Conservation (phyloP, 805 yeast species). For the Alloascoidea africana region DNA sequence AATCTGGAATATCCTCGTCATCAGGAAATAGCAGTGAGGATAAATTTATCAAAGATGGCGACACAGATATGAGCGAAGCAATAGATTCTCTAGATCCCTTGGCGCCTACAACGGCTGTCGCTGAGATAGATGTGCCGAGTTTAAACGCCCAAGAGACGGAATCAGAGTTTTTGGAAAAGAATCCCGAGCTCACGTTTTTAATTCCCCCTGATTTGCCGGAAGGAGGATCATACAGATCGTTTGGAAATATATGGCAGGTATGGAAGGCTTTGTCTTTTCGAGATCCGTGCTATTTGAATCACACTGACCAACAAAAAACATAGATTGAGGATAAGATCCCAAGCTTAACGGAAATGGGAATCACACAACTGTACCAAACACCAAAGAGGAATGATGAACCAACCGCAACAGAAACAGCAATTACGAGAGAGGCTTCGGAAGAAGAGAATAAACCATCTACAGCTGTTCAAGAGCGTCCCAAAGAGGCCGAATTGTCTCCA, state of each 20-base stretch:
- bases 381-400: constrained; percentile 9
- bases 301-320: too few relatives aligned
- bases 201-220: constrained; percentile 51
- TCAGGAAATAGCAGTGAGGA: too few relatives aligned
- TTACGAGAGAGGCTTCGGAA: constrained; percentile 3
- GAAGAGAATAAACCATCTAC: constrained; percentile 9
- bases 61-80: too few relatives aligned
- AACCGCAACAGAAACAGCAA: neutral
- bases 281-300: too few relatives aligned
- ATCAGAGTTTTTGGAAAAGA: too few relatives aligned
- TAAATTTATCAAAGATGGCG: too few relatives aligned
- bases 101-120: constrained; percentile 15
- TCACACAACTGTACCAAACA: constrained; percentile 49
- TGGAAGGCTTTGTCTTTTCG: too few relatives aligned
- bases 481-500: constrained; percentile 25
- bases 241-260: constrained; percentile 80
- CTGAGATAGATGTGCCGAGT: constrained; percentile 8
- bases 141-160: too few relatives aligned
- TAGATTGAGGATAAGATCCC: constrained; percentile 68
- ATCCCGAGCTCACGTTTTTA: constrained; percentile 39
- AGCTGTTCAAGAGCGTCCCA: too few relatives aligned
- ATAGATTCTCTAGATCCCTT: constrained; percentile 16
- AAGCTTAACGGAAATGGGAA: constrained; percentile 60
- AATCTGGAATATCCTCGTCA: too few relatives aligned
- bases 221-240: constrained; percentile 62